These are phyloP conservation scores for Reutealis trisperma DNA, from an alignment of 345 rosid species.

Conservation along the genomic window DNA sequence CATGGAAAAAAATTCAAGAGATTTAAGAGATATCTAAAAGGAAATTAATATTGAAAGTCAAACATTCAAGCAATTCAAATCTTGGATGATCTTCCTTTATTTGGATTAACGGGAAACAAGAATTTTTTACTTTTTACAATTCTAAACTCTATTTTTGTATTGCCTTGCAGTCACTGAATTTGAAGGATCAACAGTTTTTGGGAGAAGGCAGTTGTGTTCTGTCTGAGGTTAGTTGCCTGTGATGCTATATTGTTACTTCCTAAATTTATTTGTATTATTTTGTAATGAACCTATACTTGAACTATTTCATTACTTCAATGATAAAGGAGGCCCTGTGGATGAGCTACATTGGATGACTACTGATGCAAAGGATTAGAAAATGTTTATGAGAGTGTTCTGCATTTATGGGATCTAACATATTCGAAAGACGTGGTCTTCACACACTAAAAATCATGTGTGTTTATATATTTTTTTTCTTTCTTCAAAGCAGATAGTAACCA, in stretches of 20 bases:
- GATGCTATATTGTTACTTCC: background rate
- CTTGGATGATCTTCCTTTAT: background rate
- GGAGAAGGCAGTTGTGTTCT: slow-evolving; percentile 77
- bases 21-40: background rate
- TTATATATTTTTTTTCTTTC: background rate
- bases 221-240: slow-evolving; percentile 14
- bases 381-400: background rate
- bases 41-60: background rate
- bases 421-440: background rate
- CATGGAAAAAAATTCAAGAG: background rate
- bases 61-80: background rate
- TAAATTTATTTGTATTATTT: background rate
- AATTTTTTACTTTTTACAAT: background rate
- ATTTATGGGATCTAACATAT: background rate
- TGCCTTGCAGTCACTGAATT: slow-evolving; percentile 50
- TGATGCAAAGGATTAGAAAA: background rate
- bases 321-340: no score
- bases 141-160: slow-evolving; percentile 7
- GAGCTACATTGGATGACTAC: background rate
- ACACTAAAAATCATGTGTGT: slow-evolving; percentile 1
- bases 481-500: slow-evolving; percentile 66
- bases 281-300: background rate
- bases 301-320: background rate
- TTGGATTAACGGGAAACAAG: background rate
- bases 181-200: slow-evolving; percentile 69